phyloP scores from a whole-genome alignment of 148 eudicot species.

The Euryodendron excelsum region DNA sequence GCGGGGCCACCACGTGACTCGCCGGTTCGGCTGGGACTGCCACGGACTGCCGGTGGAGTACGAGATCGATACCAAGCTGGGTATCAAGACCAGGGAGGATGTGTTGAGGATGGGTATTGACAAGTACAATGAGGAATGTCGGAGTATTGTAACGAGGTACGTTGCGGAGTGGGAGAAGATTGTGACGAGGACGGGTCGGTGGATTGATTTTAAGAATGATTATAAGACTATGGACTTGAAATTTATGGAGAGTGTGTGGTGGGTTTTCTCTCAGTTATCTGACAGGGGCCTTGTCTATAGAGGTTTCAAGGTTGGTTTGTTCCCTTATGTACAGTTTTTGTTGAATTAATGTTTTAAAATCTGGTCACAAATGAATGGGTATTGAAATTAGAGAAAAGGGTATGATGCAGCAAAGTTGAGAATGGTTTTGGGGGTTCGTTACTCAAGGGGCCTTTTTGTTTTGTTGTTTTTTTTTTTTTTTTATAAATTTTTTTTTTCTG shows the following conservation, averaged over 20 bases:
- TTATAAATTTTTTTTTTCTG: no score
- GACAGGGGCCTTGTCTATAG: constrained; percentile 76
- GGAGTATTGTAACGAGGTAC: constrained; percentile 79
- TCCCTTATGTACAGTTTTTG: not conserved
- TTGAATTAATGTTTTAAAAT: not conserved
- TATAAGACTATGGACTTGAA: constrained; percentile 93
- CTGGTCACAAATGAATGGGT: no score
- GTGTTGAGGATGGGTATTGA: constrained; percentile 87
- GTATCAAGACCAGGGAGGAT: constrained; percentile 64
- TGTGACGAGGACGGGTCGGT: constrained; percentile 69
- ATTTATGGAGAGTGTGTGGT: constrained; percentile 91
- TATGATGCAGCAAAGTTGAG: no score
- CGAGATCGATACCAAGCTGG: constrained; percentile 69
- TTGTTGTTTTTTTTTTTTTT: no score
- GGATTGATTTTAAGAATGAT: constrained; percentile 91
- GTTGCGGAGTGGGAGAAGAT: constrained; percentile 88
- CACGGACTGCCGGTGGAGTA: constrained; percentile 87
- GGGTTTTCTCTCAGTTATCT: constrained; percentile 68
- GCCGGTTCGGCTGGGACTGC: constrained; percentile 97
- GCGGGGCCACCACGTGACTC: constrained; percentile 87
- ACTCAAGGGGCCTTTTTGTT: no score
- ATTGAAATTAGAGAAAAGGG: no score
- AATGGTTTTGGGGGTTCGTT: no score
- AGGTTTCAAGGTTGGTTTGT: constrained; percentile 71
- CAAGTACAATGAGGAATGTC: constrained; percentile 83